Percentiles rank a stretch among this genome's conserved stretches.
Evolutionary conservation across 2,329 filamentous ascomycete species (phyloP).

Genomic region (Xenoacremonium recifei): DNA sequence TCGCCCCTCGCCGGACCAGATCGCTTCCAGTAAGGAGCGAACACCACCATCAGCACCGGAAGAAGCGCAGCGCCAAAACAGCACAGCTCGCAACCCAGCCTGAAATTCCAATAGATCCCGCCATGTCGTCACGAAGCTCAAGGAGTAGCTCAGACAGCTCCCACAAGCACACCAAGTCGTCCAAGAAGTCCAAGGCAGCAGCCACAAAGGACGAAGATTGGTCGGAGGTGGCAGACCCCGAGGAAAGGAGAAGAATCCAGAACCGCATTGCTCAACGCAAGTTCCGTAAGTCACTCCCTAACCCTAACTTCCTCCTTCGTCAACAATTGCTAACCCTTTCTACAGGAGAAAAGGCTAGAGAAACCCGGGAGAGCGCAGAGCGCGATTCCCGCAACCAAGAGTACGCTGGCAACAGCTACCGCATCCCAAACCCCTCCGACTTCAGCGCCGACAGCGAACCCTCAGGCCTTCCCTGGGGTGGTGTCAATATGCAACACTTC

Average conservation of each 20-base stretch:
- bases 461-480: conserved; percentile 71
- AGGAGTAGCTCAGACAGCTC: conserved; percentile 22
- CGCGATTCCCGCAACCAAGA: conserved; percentile 63
- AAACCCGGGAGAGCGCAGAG: conserved; percentile 64
- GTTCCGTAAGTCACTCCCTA: conserved; percentile 57
- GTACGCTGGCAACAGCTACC: conserved; percentile 63
- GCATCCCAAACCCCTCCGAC: conserved; percentile 57
- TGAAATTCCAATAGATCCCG: conserved; percentile 5
- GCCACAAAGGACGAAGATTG: conserved; percentile 62
- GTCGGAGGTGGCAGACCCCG: conserved; percentile 67
- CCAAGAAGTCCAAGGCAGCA: conserved; percentile 41
- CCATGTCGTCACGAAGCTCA: conserved; percentile 22
- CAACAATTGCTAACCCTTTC: conserved; percentile 6
- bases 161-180: conserved; percentile 28
- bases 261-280: conserved; percentile 75
- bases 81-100: conserved; percentile 4
- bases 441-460: conserved; percentile 49
- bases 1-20: conserved; percentile 14
- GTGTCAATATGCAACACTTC: conserved; percentile 59
- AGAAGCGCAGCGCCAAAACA: conserved; percentile 13
- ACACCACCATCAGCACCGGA: conserved; percentile 9
- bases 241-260: conserved; percentile 71
- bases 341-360: conserved; percentile 67
- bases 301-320: background rate
- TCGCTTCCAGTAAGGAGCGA: conserved; percentile 10